These are phyloP conservation scores for Aspergillus tamarii DNA, from an alignment of 2,329 filamentous ascomycete genomes.

Conservation along the genomic window DNA sequence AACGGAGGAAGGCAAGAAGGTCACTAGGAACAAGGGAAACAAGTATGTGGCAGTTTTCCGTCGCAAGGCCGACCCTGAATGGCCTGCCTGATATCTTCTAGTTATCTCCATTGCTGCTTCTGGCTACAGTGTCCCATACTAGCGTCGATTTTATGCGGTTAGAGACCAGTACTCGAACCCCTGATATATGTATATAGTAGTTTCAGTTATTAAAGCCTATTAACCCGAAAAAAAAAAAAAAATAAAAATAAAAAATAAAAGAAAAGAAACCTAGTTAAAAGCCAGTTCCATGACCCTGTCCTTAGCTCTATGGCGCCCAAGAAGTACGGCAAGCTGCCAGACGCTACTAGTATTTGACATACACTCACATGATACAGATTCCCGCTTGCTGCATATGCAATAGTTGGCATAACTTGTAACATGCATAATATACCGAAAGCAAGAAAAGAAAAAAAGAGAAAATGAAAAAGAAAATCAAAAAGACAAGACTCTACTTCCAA, in stretches of 20 bases:
- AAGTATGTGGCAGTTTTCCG: constrained; percentile 92
- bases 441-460: not conserved
- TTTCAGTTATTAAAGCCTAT: not conserved
- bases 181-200: not conserved
- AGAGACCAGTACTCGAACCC: not conserved
- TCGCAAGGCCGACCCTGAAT: constrained; percentile 76
- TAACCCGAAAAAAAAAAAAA: not conserved
- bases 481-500: not conserved
- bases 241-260: not conserved
- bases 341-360: not conserved
- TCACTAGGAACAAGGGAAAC: constrained; percentile 82
- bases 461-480: not conserved
- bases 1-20: constrained; percentile 98
- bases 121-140: not conserved
- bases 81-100: constrained; percentile 47
- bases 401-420: not conserved
- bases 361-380: constrained; percentile 2
- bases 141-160: not conserved
- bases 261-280: not conserved
- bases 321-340: not conserved
- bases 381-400: constrained; percentile 17
- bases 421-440: not conserved
- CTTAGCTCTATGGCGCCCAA: not conserved
- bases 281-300: not conserved
- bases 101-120: not conserved